Conservation (phyloP, 768 basidiomycete species). For the Lactifluus subvellereus region DNA sequence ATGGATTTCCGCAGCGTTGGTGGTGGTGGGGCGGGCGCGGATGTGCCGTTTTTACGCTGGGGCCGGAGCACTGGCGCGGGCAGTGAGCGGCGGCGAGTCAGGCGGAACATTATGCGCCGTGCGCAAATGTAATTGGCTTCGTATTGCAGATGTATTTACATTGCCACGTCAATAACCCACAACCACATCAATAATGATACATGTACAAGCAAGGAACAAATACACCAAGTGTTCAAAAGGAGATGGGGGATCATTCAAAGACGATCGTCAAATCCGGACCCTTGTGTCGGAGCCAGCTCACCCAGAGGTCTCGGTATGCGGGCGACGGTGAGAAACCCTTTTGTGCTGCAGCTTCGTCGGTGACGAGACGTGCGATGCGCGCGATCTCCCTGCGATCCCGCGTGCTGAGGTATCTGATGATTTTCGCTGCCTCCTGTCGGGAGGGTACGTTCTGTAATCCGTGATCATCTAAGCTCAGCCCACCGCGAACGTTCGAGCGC, state of each 20-base stretch:
- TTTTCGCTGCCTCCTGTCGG: constrained; percentile 30
- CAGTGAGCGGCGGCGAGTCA: constrained; percentile 61
- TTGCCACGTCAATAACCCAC: background rate
- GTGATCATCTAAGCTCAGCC: background rate
- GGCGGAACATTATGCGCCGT: constrained; percentile 84
- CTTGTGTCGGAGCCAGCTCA: constrained; percentile 35
- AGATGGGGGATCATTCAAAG: constrained; percentile 27
- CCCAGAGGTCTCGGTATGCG: constrained; percentile 37
- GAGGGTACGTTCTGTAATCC: constrained; percentile 34
- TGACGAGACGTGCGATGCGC: constrained; percentile 38
- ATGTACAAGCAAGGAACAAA: background rate
- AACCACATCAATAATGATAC: constrained; percentile 10
- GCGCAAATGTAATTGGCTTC: constrained; percentile 52
- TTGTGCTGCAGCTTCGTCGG: constrained; percentile 36
- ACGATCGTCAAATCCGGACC: constrained; percentile 34
- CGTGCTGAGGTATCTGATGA: constrained; percentile 35
- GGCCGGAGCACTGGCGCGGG: constrained; percentile 67
- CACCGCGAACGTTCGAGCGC: background rate
- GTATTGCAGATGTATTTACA: background rate
- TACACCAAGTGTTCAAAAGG: background rate
- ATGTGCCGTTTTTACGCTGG: constrained; percentile 76
- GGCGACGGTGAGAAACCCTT: constrained; percentile 21
- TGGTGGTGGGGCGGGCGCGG: constrained; percentile 45
- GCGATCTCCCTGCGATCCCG: constrained; percentile 38
- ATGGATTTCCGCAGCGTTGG: constrained; percentile 54